A percentile compares a stretch with the other conserved stretches of the same genome.
Evolutionary conservation across 2,329 filamentous ascomycete genomes (phyloP).

Genomic region (Exophiala oligosperma): DNA sequence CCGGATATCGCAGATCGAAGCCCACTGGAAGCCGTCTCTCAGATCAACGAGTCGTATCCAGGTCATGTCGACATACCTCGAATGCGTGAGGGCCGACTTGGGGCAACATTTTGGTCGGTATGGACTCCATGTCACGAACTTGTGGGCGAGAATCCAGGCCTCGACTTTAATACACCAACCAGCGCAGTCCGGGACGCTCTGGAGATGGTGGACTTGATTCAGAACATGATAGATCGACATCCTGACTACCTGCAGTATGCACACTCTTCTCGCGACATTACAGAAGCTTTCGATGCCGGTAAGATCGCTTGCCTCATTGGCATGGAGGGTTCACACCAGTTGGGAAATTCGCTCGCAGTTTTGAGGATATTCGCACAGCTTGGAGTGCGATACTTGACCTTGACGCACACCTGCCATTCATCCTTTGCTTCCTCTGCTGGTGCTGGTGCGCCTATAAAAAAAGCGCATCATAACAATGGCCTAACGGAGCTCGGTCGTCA

Average conservation of each 20-base stretch:
- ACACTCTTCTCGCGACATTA: constrained; percentile 6
- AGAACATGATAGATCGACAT: constrained; percentile 18
- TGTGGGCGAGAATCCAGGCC: constrained; percentile 41
- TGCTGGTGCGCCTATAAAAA: constrained; percentile 1
- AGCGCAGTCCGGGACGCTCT: constrained; percentile 13
- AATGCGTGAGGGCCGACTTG: constrained; percentile 68
- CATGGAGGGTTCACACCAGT: constrained; percentile 33
- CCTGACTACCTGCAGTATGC: constrained; percentile 15
- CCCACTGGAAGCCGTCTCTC: constrained; percentile 9
- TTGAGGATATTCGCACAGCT: constrained; percentile 29
- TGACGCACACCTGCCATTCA: constrained; percentile 33
- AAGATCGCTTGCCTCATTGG: constrained; percentile 31
- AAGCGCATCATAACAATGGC: constrained; percentile 20
- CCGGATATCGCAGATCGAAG: constrained; percentile 4
- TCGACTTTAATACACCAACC: constrained; percentile 10
- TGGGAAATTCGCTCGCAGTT: constrained; percentile 30
- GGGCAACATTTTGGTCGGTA: constrained; percentile 90
- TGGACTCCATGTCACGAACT: constrained; percentile 74
- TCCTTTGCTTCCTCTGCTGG: constrained; percentile 30
- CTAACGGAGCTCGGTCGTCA: constrained; percentile 28
- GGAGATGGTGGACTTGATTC: constrained; percentile 18
- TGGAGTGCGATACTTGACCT: constrained; percentile 30
- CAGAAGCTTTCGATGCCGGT: constrained; percentile 16
- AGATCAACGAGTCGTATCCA: constrained; percentile 60
- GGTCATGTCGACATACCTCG: constrained; percentile 78